Evolutionary conservation across 768 basidiomycete genomes (phyloP), one percentile per base, ranked within the genome.

Genomic region (Boletus insuetus): DNA sequence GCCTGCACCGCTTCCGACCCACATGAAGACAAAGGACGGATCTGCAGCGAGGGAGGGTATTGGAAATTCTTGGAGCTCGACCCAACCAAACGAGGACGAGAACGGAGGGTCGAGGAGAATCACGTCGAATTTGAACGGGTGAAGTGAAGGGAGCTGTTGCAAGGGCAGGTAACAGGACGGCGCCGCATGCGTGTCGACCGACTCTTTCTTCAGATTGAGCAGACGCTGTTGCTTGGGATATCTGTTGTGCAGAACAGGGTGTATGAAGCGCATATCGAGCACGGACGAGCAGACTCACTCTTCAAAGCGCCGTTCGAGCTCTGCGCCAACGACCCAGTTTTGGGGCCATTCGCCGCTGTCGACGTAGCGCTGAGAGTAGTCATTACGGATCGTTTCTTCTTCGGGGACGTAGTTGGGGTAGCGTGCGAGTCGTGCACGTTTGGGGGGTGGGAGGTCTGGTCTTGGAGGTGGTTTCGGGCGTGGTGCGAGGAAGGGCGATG

Each of bases 321-420:
- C 90, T 6, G 92, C 90, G 20, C 94, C 95, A 9, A 93, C 74
- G 10, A 99, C 89, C 83, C 87, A 92, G 64, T 97, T 87, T 73
- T 96, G 94, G 2, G 94, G 92, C 86, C 94, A 94, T 59, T 91
- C 89, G 11, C 94, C 95, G 3, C 89, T 82, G 63, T 91, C 87
- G 34, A 95, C 93, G 70, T 96, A 98, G 59, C 87, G 77, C 70
- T 89, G 87, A 0, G 89, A 91, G 66, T 95, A 94, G 74, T 99
- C 95, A 63, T 97, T 98, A 46, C 97, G 81, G 42, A 99, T 90
- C 0, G 94, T 98, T 70, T 99, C 96, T 67, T 99, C 96, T 58
- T 94, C 92, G 2, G 91, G 87, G 16, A 94, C 80, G 61, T 96
- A 95, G 65, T 95, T 94, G 34, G 69, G 68, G 60, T 91, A 94